Base-by-base conservation (phyloP, 345 rosid genomes). In the Acer yangbiense region DNA sequence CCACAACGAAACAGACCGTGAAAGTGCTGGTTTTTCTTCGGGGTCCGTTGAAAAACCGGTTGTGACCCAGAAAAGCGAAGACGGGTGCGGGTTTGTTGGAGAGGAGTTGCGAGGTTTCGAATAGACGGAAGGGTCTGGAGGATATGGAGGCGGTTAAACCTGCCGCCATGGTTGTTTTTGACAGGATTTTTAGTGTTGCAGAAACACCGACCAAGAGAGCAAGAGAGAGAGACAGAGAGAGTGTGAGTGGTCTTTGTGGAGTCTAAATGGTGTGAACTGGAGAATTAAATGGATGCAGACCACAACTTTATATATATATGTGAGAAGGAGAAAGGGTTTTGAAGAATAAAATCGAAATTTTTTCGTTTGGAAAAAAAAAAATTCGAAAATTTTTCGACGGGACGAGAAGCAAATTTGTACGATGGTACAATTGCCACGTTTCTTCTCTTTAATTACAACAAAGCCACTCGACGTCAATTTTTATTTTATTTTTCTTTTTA, bases 1-100 rank as follows among this genome's bases (percentile, higher is more conserved):
- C 91, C 2, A 89, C 73, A 4, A 92, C 95, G 74, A 89, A 91
- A 70, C 92, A 90, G 43, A 91, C 85, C 2, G 95, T 70, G 29
- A 84, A 82, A n/a, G 70, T 11, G 43, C 73, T 70, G 6, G 77
- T 20, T 80, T 79, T 89, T 76, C 82, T 79, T 57, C 71, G 75
- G 23, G 69, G 18, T 10, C 77, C 70, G 48, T 32, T 55, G 65
- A 48, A 55, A n/a, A 64, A 2, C 50, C 69, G 39, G 78, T 2
- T 75, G 43, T 41, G 32, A 55, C 83, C 80, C 66, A 77, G 70
- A 3, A 77, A 76, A 76, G 83, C 52, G 76, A 76, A 84, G 50
- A 63, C 65, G 27, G 79, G 61, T 2, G 81, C 3, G 78, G 91
- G 85, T 60, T 78, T 87, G 3, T 78, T 87, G 3, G 83, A 84